A percentile compares a stretch with the other conserved stretches of the same genome.
These are phyloP conservation scores for Vigna mungo DNA, from an alignment of 306 rosid genomes.

Conservation along the genomic window DNA sequence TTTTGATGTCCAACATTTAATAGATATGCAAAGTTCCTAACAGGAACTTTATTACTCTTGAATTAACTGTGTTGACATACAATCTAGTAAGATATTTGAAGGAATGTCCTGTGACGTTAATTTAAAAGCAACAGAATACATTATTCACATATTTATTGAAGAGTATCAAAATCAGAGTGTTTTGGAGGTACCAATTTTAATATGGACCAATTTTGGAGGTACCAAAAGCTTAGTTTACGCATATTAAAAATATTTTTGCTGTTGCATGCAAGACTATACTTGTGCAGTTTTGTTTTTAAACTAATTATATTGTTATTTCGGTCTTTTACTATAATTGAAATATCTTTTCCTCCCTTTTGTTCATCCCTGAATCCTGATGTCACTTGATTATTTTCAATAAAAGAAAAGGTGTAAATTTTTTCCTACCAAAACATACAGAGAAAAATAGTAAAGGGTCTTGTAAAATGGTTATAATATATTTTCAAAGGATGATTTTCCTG, in stretches of 20 bases:
- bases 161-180: no score
- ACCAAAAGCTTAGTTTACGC: no score
- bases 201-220: no score
- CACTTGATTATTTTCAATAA: neutral
- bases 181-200: no score
- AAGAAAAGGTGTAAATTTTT: neutral
- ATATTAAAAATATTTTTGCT: neutral
- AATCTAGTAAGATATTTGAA: no score
- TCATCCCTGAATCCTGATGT: conserved; percentile 8
- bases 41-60: no score
- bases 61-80: no score
- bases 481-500: neutral
- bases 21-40: no score
- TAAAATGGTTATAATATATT: neutral
- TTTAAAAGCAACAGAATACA: no score
- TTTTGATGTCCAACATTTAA: no score
- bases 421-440: neutral
- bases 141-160: no score
- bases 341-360: neutral
- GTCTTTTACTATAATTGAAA: conserved; percentile 24
- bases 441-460: neutral
- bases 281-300: conserved; percentile 1
- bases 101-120: no score
- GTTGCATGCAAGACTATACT: neutral
- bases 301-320: neutral